Evolutionary conservation across 2,329 filamentous ascomycete species (phyloP).

Genomic region (Ceratocystis variospora): DNA sequence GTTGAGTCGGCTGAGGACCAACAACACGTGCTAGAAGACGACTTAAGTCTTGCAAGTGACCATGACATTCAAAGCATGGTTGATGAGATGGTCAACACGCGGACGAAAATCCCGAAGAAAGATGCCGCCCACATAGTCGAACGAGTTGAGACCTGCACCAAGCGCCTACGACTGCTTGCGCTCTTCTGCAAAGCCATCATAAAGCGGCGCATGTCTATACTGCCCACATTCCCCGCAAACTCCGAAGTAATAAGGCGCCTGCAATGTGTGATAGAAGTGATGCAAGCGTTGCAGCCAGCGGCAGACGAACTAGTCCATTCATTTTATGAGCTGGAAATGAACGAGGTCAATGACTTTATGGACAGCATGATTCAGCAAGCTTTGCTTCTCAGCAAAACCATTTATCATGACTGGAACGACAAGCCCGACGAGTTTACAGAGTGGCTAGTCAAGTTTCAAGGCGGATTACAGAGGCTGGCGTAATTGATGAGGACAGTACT

Average conservation of each 20-base stretch:
- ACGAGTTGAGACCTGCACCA: conserved; percentile 50
- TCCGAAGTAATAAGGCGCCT: conserved; percentile 30
- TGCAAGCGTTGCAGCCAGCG: conserved; percentile 49
- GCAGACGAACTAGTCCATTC: conserved; percentile 57
- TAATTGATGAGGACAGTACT: neutral
- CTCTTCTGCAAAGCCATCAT: conserved; percentile 55
- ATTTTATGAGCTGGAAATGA: conserved; percentile 56
- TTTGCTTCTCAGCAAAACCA: conserved; percentile 39
- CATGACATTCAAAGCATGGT: conserved; percentile 40
- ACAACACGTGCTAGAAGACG: conserved; percentile 27
- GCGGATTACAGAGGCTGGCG: neutral
- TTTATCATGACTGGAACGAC: conserved; percentile 48
- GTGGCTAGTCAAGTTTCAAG: conserved; percentile 40
- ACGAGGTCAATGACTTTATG: conserved; percentile 45
- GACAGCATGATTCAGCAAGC: conserved; percentile 47
- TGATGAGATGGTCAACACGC: conserved; percentile 53
- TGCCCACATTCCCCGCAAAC: conserved; percentile 31
- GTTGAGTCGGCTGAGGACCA: conserved; percentile 46
- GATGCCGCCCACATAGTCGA: conserved; percentile 51
- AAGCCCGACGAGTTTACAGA: conserved; percentile 61
- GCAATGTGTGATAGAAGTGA: conserved; percentile 41
- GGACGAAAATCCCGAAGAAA: conserved; percentile 46
- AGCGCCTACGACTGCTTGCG: conserved; percentile 51
- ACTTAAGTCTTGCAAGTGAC: conserved; percentile 28
- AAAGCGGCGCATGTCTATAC: conserved; percentile 53